Evolutionary conservation across 768 basidiomycete genomes (phyloP), one percentile per base, ranked within the genome.

Genomic region (Leucosporidium creatinivorum): DNA sequence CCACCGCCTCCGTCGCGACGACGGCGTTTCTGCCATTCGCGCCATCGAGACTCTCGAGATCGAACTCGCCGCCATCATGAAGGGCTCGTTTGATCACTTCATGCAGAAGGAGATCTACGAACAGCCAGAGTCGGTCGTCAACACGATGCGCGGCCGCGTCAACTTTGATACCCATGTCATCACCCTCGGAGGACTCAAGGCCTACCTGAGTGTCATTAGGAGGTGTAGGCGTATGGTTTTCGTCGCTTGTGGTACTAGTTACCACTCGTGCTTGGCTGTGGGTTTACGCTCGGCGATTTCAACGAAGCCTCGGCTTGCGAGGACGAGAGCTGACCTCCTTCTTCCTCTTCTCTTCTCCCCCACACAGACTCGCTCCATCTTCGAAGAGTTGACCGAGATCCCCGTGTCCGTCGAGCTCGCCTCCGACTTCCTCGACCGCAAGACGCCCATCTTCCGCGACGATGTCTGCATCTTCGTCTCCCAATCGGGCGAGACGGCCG

Each of bases 51-150:
- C 93, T 8, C 86, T 99, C 74, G 96, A 98, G 80, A 86, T 99
- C 72, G 96, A 99, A 80, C 85, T 99, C 56, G 94, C 94, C n/a
- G 96, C 94, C 73, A 98, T 99, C 81, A 98, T 98, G 96, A 99
- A 99, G 84, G 96, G 96, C 77, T 91, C 93, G 80, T 99, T 98
- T 78, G 91, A 91, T 77, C 93, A 94, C 77, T 99, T 99, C 82
- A 99, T 99, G 96, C 94, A 98, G 79, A 99, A 99, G 82, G 96
- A 99, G 80, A 73, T 72, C 60, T 69, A 72, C 68, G 72, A 73
- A 30, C 72, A 73, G 79, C 94, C 96, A 60, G 96, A 99, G 77
- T 94, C 92, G 31, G 96, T 98, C 70, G 92, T 98, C 80, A 99
- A 99, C 84, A 99, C 96, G 60, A 99, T 99, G 96, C 89, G 96